Evolutionary conservation across 1,284 basidiomycete species (phyloP).

Genomic region (Cryptococcus sp.): DNA sequence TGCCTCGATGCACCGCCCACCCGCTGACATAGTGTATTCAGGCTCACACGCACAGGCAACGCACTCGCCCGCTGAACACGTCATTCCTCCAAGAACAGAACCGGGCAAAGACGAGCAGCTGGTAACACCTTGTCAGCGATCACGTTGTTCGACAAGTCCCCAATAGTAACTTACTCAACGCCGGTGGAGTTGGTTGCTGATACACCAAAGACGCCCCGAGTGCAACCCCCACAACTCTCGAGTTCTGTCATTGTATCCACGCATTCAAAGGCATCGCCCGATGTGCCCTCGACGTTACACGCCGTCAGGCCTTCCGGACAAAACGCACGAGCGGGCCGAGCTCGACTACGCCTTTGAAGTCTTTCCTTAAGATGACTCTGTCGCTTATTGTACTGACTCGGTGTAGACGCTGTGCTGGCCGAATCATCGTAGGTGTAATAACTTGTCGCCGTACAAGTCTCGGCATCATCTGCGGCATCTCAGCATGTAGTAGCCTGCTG

Average conservation of each 20-base stretch:
- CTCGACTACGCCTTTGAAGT: not conserved
- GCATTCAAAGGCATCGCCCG: slow-evolving; percentile 7
- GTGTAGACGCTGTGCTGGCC: not conserved
- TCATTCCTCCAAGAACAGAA: slow-evolving; percentile 2
- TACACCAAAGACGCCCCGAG: not conserved
- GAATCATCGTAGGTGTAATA: too few species aligned
- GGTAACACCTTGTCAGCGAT: not conserved
- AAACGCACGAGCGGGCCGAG: not conserved
- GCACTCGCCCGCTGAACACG: slow-evolving; percentile 5
- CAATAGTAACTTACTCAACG: not conserved
- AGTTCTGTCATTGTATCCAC: slow-evolving; percentile 3
- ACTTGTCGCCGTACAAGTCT: too few species aligned
- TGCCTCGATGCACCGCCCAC: too few species aligned
- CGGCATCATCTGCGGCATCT: too few species aligned
- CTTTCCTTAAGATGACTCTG: slow-evolving; percentile 2
- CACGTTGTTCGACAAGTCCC: not conserved
- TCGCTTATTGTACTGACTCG: slow-evolving; percentile 3
- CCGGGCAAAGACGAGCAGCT: slow-evolving; percentile 6
- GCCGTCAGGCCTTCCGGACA: slow-evolving; percentile 5
- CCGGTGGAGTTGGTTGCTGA: not conserved
- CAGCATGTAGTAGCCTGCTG: too few species aligned
- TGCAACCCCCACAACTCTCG: slow-evolving; percentile 5
- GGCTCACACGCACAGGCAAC: slow-evolving; percentile 6
- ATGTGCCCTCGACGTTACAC: not conserved
- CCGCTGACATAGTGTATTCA: too few species aligned